These are phyloP conservation scores for Baorangia bicolor DNA, from an alignment of 768 basidiomycete species.

Conservation along the genomic window DNA sequence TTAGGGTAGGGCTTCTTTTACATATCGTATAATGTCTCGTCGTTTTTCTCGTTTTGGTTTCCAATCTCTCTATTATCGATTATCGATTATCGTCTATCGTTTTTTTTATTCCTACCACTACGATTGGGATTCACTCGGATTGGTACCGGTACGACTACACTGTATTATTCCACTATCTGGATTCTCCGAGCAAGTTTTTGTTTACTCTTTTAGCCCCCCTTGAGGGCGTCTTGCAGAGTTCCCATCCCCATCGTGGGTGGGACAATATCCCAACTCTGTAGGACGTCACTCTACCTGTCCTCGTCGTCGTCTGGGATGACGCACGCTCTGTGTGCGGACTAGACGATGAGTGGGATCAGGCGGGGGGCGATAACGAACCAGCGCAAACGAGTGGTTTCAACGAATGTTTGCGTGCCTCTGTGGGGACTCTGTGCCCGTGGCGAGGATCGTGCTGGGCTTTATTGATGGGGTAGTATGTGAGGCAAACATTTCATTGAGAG, in stretches of 20 bases:
- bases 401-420: slow-evolving; percentile 50
- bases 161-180: not conserved
- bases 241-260: not conserved
- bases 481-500: slow-evolving; percentile 71
- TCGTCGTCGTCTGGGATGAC: slow-evolving; percentile 21
- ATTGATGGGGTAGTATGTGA: slow-evolving; percentile 73
- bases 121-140: not conserved
- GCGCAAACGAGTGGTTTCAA: slow-evolving; percentile 50
- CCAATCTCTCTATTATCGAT: not conserved
- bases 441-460: slow-evolving; percentile 68
- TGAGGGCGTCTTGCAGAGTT: slow-evolving; percentile 11
- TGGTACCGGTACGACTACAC: not conserved
- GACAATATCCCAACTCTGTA: slow-evolving; percentile 7
- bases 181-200: not conserved
- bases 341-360: not conserved
- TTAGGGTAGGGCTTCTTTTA: not conserved
- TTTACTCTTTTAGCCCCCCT: not conserved
- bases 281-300: not conserved
- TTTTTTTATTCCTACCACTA: not conserved
- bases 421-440: slow-evolving; percentile 77
- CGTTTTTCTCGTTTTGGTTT: not conserved
- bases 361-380: slow-evolving; percentile 26
- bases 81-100: slow-evolving; percentile 3
- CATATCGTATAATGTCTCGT: slow-evolving; percentile 15
- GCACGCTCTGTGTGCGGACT: slow-evolving; percentile 9